Conservation (phyloP, 257 asterid genomes). For the Lithospermum erythrorhizon region DNA sequence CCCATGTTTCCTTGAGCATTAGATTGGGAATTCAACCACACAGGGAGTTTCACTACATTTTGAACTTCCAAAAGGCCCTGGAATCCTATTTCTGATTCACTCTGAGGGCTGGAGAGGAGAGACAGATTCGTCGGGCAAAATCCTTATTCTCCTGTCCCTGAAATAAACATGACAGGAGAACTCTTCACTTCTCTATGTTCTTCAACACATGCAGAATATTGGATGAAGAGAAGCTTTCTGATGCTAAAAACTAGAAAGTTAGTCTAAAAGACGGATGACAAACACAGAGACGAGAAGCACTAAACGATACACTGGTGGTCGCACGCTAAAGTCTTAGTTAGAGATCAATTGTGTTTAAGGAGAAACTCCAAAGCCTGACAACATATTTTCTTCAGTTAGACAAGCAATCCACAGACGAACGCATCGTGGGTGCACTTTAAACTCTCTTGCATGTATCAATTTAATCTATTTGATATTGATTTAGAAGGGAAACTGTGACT, state of each 20-base stretch:
- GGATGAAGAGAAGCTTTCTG: not conserved
- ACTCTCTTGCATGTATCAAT: too few species aligned
- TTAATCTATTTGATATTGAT: too few species aligned
- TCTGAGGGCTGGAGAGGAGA: slow-evolving; percentile 6
- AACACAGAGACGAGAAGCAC: not conserved
- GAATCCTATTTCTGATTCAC: slow-evolving; percentile 5
- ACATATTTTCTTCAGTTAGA: too few species aligned
- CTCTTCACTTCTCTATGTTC: not conserved
- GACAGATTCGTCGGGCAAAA: slow-evolving; percentile 6
- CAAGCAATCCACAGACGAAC: too few species aligned
- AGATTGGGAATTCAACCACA: slow-evolving; percentile 28
- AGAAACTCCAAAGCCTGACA: too few species aligned
- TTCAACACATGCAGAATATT: not conserved
- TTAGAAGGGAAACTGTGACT: too few species aligned
- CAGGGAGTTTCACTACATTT: slow-evolving; percentile 22
- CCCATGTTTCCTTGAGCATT: slow-evolving; percentile 30
- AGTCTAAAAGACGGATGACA: not conserved
- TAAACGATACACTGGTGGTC: not conserved
- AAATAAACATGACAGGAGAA: not conserved
- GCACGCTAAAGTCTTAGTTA: not conserved
- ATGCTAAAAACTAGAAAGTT: not conserved
- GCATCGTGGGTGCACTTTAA: too few species aligned
- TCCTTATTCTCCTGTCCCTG: slow-evolving; percentile 19
- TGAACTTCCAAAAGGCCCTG: slow-evolving; percentile 11
- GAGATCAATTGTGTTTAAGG: not conserved